Conservation (phyloP, 2,329 filamentous ascomycete genomes). For the Trichoderma aggressivum region DNA sequence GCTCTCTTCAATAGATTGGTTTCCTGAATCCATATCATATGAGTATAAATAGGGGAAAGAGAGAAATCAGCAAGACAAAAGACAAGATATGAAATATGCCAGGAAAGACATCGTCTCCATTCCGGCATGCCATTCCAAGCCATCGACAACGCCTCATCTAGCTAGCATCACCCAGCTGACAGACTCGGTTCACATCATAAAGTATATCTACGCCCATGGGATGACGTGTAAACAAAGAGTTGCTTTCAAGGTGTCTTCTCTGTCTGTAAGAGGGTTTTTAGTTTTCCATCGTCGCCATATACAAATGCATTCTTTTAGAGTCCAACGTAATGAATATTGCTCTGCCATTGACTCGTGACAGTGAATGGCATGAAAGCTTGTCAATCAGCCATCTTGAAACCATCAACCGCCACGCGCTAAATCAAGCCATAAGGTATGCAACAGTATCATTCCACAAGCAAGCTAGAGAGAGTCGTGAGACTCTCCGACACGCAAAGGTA, state of each 20-base stretch:
- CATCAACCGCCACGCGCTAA: background rate
- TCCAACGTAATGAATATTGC: background rate
- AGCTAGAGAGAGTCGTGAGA: background rate
- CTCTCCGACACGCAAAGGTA: background rate
- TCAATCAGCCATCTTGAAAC: background rate
- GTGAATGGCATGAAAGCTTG: background rate
- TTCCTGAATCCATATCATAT: background rate
- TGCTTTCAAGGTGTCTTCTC: rapidly evolving
- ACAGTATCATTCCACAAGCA: background rate
- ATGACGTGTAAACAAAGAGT: background rate
- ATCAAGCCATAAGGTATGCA: background rate
- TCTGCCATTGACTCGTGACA: background rate
- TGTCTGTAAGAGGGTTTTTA: background rate
- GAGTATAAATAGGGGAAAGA: background rate
- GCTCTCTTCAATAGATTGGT: background rate
- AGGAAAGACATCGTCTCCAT: background rate
- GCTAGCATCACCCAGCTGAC: background rate
- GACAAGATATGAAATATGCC: background rate
- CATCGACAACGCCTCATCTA: background rate
- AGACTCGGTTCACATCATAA: background rate
- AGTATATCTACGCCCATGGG: background rate
- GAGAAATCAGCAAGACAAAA: background rate
- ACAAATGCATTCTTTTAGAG: background rate
- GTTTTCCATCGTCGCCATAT: background rate
- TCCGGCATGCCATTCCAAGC: background rate